These are phyloP conservation scores for Ruellia speciosa DNA, from an alignment of 305 asterid species.

Conservation along the genomic window DNA sequence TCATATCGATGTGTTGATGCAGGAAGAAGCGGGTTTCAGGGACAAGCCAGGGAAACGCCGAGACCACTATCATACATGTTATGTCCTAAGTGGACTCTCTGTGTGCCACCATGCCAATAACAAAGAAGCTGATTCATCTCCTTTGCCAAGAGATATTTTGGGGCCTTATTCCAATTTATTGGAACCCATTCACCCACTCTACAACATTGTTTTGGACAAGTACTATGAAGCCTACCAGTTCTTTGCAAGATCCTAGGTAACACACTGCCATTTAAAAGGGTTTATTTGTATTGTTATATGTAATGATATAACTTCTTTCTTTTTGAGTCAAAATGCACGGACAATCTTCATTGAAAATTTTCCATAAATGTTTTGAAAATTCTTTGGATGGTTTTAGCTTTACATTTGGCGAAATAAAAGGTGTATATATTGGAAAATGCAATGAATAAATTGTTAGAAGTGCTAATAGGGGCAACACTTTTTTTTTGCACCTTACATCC, in stretches of 20 bases:
- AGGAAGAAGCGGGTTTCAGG: slow-evolving; percentile 87
- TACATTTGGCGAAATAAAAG: too few relatives aligned
- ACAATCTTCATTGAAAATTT: too few relatives aligned
- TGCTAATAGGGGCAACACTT: too few relatives aligned
- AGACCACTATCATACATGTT: slow-evolving; percentile 90
- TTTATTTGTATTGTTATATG: too few relatives aligned
- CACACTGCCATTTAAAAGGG: not conserved
- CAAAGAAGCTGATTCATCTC: slow-evolving; percentile 44
- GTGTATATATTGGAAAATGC: too few relatives aligned
- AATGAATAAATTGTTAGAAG: too few relatives aligned
- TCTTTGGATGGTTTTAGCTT: too few relatives aligned
- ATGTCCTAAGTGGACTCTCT: slow-evolving; percentile 84
- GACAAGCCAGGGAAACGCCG: slow-evolving; percentile 88
- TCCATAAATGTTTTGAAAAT: too few relatives aligned
- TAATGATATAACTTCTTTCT: too few relatives aligned
- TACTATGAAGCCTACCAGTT: slow-evolving; percentile 56
- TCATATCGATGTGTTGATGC: slow-evolving; percentile 13
- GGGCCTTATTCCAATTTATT: slow-evolving; percentile 74
- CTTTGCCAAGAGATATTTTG: slow-evolving; percentile 50
- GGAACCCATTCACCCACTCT: slow-evolving; percentile 75
- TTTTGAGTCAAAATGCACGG: too few relatives aligned
- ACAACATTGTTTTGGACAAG: slow-evolving; percentile 57
- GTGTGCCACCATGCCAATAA: slow-evolving; percentile 50
- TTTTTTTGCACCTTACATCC: too few relatives aligned
- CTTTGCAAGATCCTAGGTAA: slow-evolving; percentile 28